Evolutionary conservation across 2,329 filamentous ascomycete species (phyloP).

Genomic region (Immersiporthe knoxdaviesiana): DNA sequence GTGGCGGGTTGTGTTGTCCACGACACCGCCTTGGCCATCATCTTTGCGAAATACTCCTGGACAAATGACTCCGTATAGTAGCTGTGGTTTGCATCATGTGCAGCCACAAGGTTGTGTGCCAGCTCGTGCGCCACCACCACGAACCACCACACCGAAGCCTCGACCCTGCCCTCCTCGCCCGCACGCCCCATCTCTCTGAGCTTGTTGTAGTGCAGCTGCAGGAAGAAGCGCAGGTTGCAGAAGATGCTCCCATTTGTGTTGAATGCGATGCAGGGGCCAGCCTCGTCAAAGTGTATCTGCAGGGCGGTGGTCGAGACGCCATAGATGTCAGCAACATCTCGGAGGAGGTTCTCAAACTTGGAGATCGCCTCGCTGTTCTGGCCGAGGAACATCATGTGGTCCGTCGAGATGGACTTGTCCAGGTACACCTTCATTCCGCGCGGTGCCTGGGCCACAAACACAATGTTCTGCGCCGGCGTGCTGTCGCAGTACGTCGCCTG

Average conservation of each 20-base stretch:
- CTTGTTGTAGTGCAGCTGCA: conserved; percentile 70
- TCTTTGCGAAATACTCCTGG: conserved; percentile 73
- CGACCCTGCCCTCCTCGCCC: conserved; percentile 50
- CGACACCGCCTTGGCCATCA: conserved; percentile 59
- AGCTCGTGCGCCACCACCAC: conserved; percentile 95
- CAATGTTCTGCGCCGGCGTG: conserved; percentile 72
- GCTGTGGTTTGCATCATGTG: conserved; percentile 78
- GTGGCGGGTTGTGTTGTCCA: conserved; percentile 36
- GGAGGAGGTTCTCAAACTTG: conserved; percentile 69
- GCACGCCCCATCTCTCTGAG: conserved; percentile 37
- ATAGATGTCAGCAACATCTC: conserved; percentile 74
- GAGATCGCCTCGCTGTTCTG: conserved; percentile 66
- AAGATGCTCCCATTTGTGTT: conserved; percentile 87
- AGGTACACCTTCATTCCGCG: conserved; percentile 77
- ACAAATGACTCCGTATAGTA: conserved; percentile 85
- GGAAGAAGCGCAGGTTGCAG: conserved; percentile 89
- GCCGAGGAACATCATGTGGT: conserved; percentile 61
- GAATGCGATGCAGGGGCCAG: conserved; percentile 86
- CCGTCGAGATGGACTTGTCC: conserved; percentile 53
- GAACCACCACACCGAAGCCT: conserved; percentile 87
- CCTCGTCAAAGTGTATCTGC: conserved; percentile 85
- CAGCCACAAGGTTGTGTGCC: conserved; percentile 85
- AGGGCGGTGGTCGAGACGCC: conserved; percentile 68
- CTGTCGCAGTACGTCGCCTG: conserved; percentile 86
- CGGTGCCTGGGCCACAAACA: conserved; percentile 69